Conservation (phyloP, 2,329 filamentous ascomycete genomes). For the Venturia effusa region DNA sequence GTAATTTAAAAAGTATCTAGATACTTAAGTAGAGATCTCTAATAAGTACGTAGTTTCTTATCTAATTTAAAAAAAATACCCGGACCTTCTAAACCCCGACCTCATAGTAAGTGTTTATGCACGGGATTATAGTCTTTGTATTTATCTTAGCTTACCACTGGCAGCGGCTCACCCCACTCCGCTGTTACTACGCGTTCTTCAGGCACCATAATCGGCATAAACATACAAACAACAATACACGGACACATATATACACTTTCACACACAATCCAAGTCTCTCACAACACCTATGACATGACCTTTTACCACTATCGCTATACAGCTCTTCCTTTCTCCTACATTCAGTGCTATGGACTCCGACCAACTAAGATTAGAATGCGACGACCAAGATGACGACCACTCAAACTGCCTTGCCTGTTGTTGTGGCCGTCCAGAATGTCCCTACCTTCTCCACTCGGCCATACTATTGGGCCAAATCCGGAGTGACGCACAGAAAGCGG, state of each 20-base stretch:
- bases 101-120: too few species aligned
- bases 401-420: conserved; percentile 49
- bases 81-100: too few species aligned
- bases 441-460: conserved; percentile 71
- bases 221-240: too few species aligned
- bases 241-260: background rate
- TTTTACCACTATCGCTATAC: background rate
- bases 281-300: background rate
- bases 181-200: too few species aligned
- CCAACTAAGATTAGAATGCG: background rate
- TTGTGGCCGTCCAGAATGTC: conserved; percentile 71
- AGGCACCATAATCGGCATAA: background rate
- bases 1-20: too few species aligned
- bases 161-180: too few species aligned
- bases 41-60: too few species aligned
- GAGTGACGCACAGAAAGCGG: conserved; percentile 76
- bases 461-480: conserved; percentile 70
- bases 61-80: too few species aligned
- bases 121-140: too few species aligned
- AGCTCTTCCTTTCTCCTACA: background rate
- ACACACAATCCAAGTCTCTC: background rate
- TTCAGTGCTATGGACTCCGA: background rate
- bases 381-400: background rate
- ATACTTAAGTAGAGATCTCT: too few species aligned
- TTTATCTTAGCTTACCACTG: too few species aligned